Percentiles rank a stretch among this genome's conserved stretches.
phyloP scores from a whole-genome alignment of 441 rosid species.

The Adansonia madagascariensis region DNA sequence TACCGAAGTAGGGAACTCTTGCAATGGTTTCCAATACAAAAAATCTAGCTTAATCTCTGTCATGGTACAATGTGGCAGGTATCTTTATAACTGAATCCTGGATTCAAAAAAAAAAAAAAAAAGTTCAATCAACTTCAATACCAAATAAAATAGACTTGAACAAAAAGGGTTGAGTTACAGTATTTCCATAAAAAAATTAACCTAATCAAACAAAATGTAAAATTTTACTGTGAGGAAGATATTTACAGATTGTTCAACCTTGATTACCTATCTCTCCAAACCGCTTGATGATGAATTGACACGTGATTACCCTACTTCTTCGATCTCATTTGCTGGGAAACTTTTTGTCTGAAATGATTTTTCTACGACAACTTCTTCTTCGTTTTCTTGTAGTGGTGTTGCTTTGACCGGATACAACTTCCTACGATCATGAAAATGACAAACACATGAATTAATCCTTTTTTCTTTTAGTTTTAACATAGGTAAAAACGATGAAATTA shows the following conservation, averaged over 20 bases:
- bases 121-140: neutral
- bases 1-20: slow-evolving; percentile 94
- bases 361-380: slow-evolving; percentile 67
- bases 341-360: slow-evolving; percentile 58
- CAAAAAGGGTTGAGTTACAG: neutral
- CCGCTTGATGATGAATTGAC: slow-evolving; percentile 41
- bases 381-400: slow-evolving; percentile 61
- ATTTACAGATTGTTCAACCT: slow-evolving; percentile 72
- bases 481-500: neutral
- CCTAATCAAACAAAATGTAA: slow-evolving; percentile 9
- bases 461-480: neutral
- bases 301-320: slow-evolving; percentile 35
- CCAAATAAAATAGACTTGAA: neutral
- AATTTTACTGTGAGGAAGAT: slow-evolving; percentile 70
- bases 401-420: slow-evolving; percentile 54
- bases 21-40: slow-evolving; percentile 94
- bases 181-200: neutral
- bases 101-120: no score
- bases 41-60: slow-evolving; percentile 83
- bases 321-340: slow-evolving; percentile 35
- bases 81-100: slow-evolving; percentile 90
- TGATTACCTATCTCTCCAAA: slow-evolving; percentile 58
- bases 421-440: slow-evolving; percentile 28
- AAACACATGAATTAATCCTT: neutral
- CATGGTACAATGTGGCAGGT: slow-evolving; percentile 77